Base-by-base conservation (phyloP, 768 basidiomycete genomes). In the Mycena venus region DNA sequence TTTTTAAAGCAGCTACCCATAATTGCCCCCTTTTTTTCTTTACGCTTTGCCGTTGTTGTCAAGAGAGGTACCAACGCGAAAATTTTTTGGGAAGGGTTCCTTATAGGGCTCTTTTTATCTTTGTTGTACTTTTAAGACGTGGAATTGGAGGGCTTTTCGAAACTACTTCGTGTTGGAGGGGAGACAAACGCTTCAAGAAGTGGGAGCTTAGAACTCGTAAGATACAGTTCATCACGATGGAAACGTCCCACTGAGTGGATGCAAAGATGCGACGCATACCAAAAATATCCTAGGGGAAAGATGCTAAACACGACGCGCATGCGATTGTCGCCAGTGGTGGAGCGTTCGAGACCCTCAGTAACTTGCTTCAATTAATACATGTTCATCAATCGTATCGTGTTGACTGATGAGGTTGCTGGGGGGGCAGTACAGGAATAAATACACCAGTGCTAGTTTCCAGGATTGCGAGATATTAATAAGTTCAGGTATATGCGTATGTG, bases 1-100 rank as follows among this genome's bases (percentile, higher is more conserved):
- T 70, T 73, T 70, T 60, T 62, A 60, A 58, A 68, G 63, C 68
- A 69, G 66, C 63, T 73, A 63, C 66, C 62, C 23, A n/a, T 72
- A 59, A 64, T 63, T 59, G 62, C 70, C 65, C 47, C 14, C 29
- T 74, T 38, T 44, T 27, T 38, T 72, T 65, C n/a, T 40, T 25
- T 66, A 49, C 44, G 23, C 29, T 29, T 60, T 23, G 56, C 27
- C 9, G 12, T 38, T 69, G 3, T 53, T 40, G 23, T 51, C 34
- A 60, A 34, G 34, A 51, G 38, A 36, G 56, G 23, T 69, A 53
- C 40, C 47, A 38, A 27, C 56, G 62, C 40, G 63, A 36, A 51
- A 11, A 15, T 51, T 51, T 36, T 64, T 59, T 51, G 64, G 66
- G 68, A 55, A 69, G 58, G 68, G 68, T 36, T 40, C 27, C n/a